Conservation (phyloP, 2,329 filamentous ascomycete species). For the Fusarium heterosporum region DNA sequence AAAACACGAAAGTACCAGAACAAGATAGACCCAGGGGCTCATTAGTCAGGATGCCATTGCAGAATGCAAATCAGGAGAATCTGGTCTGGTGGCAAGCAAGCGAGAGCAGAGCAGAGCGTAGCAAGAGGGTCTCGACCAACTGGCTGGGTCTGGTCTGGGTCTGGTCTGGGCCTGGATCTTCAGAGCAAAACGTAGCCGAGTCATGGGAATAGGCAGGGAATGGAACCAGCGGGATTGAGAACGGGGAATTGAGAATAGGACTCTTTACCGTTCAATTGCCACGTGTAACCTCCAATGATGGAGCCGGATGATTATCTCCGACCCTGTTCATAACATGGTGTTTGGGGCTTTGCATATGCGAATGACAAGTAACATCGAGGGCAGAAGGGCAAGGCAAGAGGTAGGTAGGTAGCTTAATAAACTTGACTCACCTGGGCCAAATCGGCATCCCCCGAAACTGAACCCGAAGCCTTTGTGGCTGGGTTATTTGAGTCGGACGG, state of each 20-base stretch:
- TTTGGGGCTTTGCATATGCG: slow-evolving; percentile 3
- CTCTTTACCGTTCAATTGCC: neutral
- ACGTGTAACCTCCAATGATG: neutral
- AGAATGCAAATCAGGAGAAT: slow-evolving; percentile 5
- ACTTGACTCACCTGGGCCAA: slow-evolving; percentile 43
- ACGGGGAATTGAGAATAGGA: neutral
- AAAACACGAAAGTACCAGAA: neutral
- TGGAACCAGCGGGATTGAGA: neutral
- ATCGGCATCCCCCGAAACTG: slow-evolving; percentile 41
- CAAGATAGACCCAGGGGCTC: slow-evolving; percentile 1
- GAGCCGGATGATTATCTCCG: slow-evolving; percentile 2
- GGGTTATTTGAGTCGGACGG: slow-evolving; percentile 12
- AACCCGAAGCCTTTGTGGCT: slow-evolving; percentile 25
- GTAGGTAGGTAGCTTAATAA: too few relatives aligned
- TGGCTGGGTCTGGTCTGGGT: slow-evolving; percentile 19
- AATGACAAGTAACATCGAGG: slow-evolving; percentile 1
- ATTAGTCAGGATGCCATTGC: slow-evolving; percentile 30
- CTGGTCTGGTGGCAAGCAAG: slow-evolving; percentile 25
- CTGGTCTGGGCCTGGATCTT: slow-evolving; percentile 30
- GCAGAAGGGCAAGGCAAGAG: neutral
- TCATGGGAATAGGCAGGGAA: slow-evolving; percentile 36
- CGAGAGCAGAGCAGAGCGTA: neutral
- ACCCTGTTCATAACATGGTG: neutral
- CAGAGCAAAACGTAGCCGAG: neutral
- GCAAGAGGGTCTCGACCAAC: slow-evolving; percentile 37